Base-by-base conservation (phyloP, 371 early-diverging fungal species). In the Saksenaea vasiformis region DNA sequence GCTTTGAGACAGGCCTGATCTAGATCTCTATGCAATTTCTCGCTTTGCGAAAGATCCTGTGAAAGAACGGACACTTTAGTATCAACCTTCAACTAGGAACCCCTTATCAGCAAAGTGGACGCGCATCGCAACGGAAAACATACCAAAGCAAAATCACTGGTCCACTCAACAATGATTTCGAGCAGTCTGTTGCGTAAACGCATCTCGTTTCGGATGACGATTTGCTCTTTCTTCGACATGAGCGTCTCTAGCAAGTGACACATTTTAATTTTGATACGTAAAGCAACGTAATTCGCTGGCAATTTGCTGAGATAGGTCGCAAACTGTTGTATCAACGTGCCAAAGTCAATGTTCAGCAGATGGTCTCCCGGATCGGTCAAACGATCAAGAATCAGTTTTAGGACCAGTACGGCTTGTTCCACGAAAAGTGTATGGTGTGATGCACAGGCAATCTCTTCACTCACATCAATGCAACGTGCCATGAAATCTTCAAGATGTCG, bases 181-280 rank as follows among this genome's bases (percentile, higher is more conserved):
- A 95, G 74, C 60, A 95, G 68, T 60, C 84, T 85, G 68, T 95
- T 95, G 41, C 96, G 83, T 54, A 95, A 73, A 8, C 84, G 81
- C 69, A 94, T 91, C 34, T 94, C 95, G 58, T 93, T 90, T 26
- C 91, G 80, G 35, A 95, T 74, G 31, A 88, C 83, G 65, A 95
- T 86, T 39, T 90, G 82, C 36, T 93, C 89, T 70, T 89, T 89
- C 57, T 94, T 94, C 54, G 73, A 81, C 83, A 95, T 85, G 56
- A 95, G 73, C 1, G 87, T 78, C 68, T 95, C 95, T 9, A 91
- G 77, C 15, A 95, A 80, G 58, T 92, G 90, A 54, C 94, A 93
- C 76, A 94, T 88, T 57, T 91, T 90, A 55, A 95, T 84, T 62
- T 92, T 92, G 67, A 95, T 90, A n/a, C 92, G 86, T 15, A 93